phyloP scores from a whole-genome alignment of 1,284 basidiomycete genomes.

The Microstroma glucosiphilum region DNA sequence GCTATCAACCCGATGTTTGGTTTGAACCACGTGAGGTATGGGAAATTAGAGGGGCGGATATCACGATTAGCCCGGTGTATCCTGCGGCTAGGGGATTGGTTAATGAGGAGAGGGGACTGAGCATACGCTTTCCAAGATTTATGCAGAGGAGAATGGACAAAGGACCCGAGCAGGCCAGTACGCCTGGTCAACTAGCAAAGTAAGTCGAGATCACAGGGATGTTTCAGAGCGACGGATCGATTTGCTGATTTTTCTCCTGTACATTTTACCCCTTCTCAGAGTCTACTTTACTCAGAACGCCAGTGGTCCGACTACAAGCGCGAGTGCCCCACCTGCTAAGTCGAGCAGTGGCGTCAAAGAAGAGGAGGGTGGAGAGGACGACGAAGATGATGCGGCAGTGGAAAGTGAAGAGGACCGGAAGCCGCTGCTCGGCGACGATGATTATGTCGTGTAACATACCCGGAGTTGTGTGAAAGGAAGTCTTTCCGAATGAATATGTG shows the following conservation, averaged over 20 bases:
- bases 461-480: no score
- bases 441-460: no score
- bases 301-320: no score
- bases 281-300: no score
- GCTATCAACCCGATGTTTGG: slow-evolving; percentile 72
- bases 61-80: slow-evolving; percentile 82
- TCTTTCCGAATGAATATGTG: no score
- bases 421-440: no score
- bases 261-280: no score
- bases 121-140: slow-evolving; percentile 52
- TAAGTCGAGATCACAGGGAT: neutral
- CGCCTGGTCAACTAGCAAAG: slow-evolving; percentile 30
- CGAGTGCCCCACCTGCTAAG: no score
- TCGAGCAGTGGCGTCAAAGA: neutral
- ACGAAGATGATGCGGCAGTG: slow-evolving; percentile 10
- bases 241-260: no score
- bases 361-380: slow-evolving; percentile 11
- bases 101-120: slow-evolving; percentile 61
- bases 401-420: slow-evolving; percentile 12
- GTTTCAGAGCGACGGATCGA: no score
- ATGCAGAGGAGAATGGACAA: slow-evolving; percentile 43
- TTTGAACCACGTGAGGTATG: slow-evolving; percentile 73
- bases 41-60: slow-evolving; percentile 67
- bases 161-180: slow-evolving; percentile 29
- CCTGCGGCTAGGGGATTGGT: slow-evolving; percentile 66